phyloP scores from a whole-genome alignment of 805 yeast species.

The Komagataella populi region DNA sequence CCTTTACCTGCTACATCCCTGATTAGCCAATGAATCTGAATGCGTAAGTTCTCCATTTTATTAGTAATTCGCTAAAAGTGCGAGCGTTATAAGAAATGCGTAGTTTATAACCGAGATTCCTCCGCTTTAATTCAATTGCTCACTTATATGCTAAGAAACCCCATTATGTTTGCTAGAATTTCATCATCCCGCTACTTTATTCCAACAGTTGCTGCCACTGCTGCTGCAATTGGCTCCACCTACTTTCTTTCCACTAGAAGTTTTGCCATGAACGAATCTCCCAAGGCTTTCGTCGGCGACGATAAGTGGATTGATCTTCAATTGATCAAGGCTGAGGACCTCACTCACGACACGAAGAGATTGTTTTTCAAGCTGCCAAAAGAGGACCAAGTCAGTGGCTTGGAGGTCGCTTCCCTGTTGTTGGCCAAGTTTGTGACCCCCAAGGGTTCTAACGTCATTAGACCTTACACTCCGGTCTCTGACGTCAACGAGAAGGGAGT shows the following conservation, averaged over 20 bases:
- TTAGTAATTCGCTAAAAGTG: not conserved
- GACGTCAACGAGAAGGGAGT: constrained; percentile 58
- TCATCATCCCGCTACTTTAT: constrained; percentile 5
- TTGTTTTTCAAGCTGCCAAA: constrained; percentile 59
- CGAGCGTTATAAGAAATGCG: not conserved
- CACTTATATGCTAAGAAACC: not conserved
- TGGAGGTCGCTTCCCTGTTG: constrained; percentile 65
- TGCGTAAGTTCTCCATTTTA: not conserved
- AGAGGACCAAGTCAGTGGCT: constrained; percentile 59
- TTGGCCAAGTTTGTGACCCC: constrained; percentile 71
- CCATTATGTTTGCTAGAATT: constrained; percentile 7
- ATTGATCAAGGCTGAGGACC: constrained; percentile 27
- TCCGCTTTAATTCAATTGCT: not conserved
- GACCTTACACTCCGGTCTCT: constrained; percentile 83
- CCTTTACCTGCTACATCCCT: too few species aligned
- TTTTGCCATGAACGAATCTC: constrained; percentile 18
- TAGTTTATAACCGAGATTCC: not conserved
- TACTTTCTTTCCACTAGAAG: constrained; percentile 18
- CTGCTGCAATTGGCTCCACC: constrained; percentile 30
- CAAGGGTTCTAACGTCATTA: constrained; percentile 76
- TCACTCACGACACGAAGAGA: constrained; percentile 53
- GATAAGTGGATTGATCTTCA: constrained; percentile 65
- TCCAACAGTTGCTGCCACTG: constrained; percentile 27
- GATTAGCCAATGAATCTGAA: not conserved
- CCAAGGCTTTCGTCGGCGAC: constrained; percentile 44